Evolutionary conservation across 768 basidiomycete genomes (phyloP), one percentile per base, ranked within the genome.

Genomic region (Dioszegia aurantiaca): DNA sequence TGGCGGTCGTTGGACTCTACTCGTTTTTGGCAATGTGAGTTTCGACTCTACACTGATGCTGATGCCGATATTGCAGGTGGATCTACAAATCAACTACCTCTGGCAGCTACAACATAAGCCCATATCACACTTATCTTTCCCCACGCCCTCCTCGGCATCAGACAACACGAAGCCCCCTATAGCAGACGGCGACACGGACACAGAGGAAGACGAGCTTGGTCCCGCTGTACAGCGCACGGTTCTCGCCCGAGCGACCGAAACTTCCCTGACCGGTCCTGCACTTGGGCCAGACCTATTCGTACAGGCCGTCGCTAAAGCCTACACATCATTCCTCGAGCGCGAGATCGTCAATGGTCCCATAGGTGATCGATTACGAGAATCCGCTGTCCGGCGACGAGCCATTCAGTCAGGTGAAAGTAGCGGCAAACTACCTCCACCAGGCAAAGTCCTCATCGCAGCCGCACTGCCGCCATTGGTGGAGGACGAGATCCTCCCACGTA

Each of bases 71-170:
- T 6, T 28, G 24, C 56, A 72, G 70, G 70, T 73, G 49, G 71
- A 73, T 45, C 60, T 73, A n/a, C 71, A 73, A 42, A 70, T 73
- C 51, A 73, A 73, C 60, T 73, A 73, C 46, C 62, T 73, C 24
- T 73, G 63, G 62, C 68, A 73, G 48, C 60, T 73, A 14, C 60
- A 65, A 23, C 57, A 65, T 23, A 73, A 70, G 55, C 61, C 63
- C 2, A 51, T 72, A 30, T 63, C 70, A 2, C 26, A 44, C 23
- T 26, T 55, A 3, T 68, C 69, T 3, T 62, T 64, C 58, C 49
- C 23, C 28, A 23, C 36, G 19, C 3, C 40, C 10, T 9, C 39
- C 19, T 21, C 33, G 10, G 9, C 17, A 48, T 48, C 36, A 23
- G 24, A 5, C 40, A 16, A 42, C 40, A 6, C 33, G 14, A 33